Base-by-base conservation (phyloP, 768 basidiomycete species). In the Mycena epipterygia region DNA sequence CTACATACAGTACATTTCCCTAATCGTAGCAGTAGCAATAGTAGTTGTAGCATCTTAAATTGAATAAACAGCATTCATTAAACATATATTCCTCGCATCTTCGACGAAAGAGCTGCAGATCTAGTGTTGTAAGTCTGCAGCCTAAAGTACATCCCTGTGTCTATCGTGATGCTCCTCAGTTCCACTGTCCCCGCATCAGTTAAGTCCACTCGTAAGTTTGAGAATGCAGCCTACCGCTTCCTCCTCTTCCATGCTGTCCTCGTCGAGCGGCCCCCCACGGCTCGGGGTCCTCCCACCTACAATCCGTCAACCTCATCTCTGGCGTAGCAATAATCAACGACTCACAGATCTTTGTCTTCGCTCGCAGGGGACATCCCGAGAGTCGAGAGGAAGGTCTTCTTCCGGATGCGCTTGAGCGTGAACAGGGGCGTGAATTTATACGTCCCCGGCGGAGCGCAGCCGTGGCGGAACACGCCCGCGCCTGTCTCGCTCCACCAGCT, bases 371-470 rank as follows among this genome's bases (percentile, higher is more conserved):
- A 55, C 33, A 5, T 27, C 3, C 55, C 63, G 35, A 56, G 55
- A 17, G 29, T 51, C 21, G 23, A 11, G 16, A 59, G 2, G 13
- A 7, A 16, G 2, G 13, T 27, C n/a, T 25, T 21, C 49, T 60
- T 61, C 1, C 58, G 48, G 8, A 61, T 8, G 23, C 46, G 58
- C 66, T 55, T 52, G 16, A 61, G 39, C 37, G 19, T 32, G 33
- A 67, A 52, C 48, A 67, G 58, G 17, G 66, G 66, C 11, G 66
- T 67, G 41, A 60, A 67, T 49, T 51, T 41, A n/a, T 60, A 17
- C 3, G 57, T 53, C 7, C 33, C 58, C 14, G 30, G 51, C 30
- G 46, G 30, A 8, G 39, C 51, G 37, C 39, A 52, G 5, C 66
- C 66, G 3, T 55, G 48, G 30, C 66, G 66, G 52, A 67, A 67